These are phyloP conservation scores for Harringtonia lauricola DNA, from an alignment of 2,329 filamentous ascomycete species.

Conservation along the genomic window DNA sequence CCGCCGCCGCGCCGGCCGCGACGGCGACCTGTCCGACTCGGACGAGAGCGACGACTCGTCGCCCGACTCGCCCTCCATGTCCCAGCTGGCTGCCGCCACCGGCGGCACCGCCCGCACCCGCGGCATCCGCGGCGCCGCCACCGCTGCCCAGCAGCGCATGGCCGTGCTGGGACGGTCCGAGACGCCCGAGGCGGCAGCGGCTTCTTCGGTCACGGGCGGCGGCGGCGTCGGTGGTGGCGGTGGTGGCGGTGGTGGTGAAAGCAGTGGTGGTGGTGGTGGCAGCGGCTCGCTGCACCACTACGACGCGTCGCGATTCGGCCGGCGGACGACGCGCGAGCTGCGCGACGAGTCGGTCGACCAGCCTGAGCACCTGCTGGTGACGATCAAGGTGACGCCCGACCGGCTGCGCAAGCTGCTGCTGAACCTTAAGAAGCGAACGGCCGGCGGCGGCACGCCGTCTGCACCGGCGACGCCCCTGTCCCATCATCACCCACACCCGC, in stretches of 20 bases:
- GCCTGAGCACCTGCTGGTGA: constrained; percentile 58
- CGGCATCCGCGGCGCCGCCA: constrained; percentile 80
- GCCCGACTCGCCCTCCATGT: constrained; percentile 73
- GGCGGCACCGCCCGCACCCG: constrained; percentile 71
- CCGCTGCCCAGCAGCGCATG: constrained; percentile 79
- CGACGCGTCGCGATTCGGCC: constrained; percentile 56
- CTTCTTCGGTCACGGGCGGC: no score
- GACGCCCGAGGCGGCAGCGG: constrained; percentile 88
- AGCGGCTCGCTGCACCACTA: constrained; percentile 46
- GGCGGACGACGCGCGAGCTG: constrained; percentile 47
- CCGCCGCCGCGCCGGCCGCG: constrained; percentile 39
- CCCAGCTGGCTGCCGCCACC: constrained; percentile 41
- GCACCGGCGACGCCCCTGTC: constrained; percentile 22
- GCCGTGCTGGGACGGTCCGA: constrained; percentile 72
- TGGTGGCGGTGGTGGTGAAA: neutral
- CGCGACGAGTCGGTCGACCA: constrained; percentile 41
- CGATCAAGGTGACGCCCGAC: constrained; percentile 60
- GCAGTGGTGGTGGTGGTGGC: neutral
- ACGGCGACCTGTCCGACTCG: constrained; percentile 74
- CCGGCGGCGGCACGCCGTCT: neutral
- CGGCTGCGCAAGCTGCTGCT: constrained; percentile 56
- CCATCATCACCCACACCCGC: neutral
- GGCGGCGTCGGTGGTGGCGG: constrained; percentile 27
- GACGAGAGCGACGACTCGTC: constrained; percentile 85
- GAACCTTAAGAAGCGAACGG: constrained; percentile 19